Percentiles rank a stretch among this genome's conserved stretches.
Evolutionary conservation across 371 early-diverging fungal genomes (phyloP).

Genomic region (Lichtheimia ramosa): DNA sequence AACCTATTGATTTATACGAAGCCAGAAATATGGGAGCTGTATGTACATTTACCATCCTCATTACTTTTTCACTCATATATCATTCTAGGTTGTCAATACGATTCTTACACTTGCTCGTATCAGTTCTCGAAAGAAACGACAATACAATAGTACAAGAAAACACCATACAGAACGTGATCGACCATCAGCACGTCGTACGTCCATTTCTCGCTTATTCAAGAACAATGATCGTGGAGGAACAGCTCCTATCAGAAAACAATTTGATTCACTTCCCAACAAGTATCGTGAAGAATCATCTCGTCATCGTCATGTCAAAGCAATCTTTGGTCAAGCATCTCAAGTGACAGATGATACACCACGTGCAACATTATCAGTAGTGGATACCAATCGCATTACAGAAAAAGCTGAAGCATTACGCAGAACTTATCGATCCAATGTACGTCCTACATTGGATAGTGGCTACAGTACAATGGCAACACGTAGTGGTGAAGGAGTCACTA

Average conservation of each 20-base stretch:
- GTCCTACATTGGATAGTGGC: constrained; percentile 22
- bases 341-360: neutral
- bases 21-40: constrained; percentile 82
- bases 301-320: constrained; percentile 11
- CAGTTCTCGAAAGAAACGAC: neutral
- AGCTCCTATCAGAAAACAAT: neutral
- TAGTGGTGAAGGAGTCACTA: neutral
- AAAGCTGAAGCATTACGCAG: constrained; percentile 14
- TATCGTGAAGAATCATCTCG: neutral
- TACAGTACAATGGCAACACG: constrained; percentile 21
- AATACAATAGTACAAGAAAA: neutral
- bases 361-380: neutral
- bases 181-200: neutral
- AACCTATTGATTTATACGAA: constrained; percentile 89
- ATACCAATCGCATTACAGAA: constrained; percentile 8
- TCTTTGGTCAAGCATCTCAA: constrained; percentile 13
- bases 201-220: constrained; percentile 8
- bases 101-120: constrained; percentile 18
- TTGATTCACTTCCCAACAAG: neutral
- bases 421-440: constrained; percentile 12
- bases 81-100: constrained; percentile 21
- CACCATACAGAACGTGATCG: neutral
- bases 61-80: no score
- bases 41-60: constrained; percentile 6
- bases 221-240: neutral